Percentiles rank a stretch among this genome's conserved stretches.
phyloP scores from a whole-genome alignment of 2,329 filamentous ascomycete species.

The Aspergillus caelatus region DNA sequence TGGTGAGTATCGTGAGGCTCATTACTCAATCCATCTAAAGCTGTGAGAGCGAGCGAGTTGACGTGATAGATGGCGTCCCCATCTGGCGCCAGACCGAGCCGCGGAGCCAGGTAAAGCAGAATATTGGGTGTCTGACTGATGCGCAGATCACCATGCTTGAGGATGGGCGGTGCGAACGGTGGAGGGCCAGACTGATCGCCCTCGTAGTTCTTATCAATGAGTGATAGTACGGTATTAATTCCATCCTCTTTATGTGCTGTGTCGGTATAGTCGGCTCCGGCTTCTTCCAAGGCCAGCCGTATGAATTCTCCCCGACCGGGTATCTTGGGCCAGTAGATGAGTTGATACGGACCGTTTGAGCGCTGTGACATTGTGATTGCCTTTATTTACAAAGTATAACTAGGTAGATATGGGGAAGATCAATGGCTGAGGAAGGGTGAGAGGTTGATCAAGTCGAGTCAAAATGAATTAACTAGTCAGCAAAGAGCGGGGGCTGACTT shows the following conservation, averaged over 20 bases:
- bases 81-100: background rate
- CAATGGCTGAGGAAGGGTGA: no score
- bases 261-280: background rate
- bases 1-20: background rate
- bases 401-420: no score
- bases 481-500: background rate
- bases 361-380: background rate
- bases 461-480: background rate
- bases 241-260: background rate
- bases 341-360: background rate
- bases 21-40: background rate
- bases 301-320: conserved; percentile 2
- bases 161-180: background rate
- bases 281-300: background rate
- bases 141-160: background rate
- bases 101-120: background rate
- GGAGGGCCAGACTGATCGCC: background rate
- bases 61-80: background rate
- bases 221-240: background rate
- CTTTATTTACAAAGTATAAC: background rate
- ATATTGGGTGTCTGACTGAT: conserved; percentile 4
- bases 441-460: background rate
- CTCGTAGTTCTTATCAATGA: background rate
- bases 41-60: background rate
- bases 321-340: background rate